A percentile compares a stretch with the other conserved stretches of the same genome.
Evolutionary conservation across 73 alveolate species (phyloP).

Genomic region (Urostyla sp.): DNA sequence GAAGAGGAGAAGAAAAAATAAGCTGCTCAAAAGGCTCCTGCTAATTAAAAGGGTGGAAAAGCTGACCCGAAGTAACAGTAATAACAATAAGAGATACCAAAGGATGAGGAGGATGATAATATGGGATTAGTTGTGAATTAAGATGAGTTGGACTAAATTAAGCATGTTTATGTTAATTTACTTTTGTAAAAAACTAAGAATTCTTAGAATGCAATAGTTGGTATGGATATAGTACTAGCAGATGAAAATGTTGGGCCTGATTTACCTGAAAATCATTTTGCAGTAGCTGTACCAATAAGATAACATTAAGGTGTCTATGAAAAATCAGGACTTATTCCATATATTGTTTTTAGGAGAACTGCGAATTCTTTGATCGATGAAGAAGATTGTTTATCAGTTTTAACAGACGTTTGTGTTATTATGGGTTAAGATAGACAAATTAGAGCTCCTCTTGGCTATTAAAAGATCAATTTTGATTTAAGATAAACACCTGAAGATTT

Average conservation of each 20-base stretch:
- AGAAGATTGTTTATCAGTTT: slow-evolving; percentile 85
- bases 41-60: slow-evolving; percentile 50
- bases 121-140: slow-evolving; percentile 74
- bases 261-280: slow-evolving; percentile 88
- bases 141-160: slow-evolving; percentile 83
- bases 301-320: slow-evolving; percentile 85
- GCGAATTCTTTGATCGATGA: slow-evolving; percentile 87
- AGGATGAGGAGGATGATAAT: slow-evolving; percentile 76
- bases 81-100: slow-evolving; percentile 61
- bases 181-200: slow-evolving; percentile 72
- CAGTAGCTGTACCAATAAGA: slow-evolving; percentile 88
- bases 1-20: slow-evolving; percentile 73
- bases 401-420: slow-evolving; percentile 91
- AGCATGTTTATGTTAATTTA: slow-evolving; percentile 79
- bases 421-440: slow-evolving; percentile 94
- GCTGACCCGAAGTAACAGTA: slow-evolving; percentile 60
- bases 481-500: slow-evolving; percentile 81
- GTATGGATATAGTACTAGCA: slow-evolving; percentile 79
- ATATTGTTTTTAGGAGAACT: slow-evolving; percentile 77
- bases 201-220: slow-evolving; percentile 81
- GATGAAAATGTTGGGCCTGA: slow-evolving; percentile 91
- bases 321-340: slow-evolving; percentile 74
- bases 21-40: slow-evolving; percentile 50
- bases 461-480: slow-evolving; percentile 83
- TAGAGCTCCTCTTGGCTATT: slow-evolving; percentile 92